Conservation (phyloP, 2,329 filamentous ascomycete species). For the Fusarium sp. region DNA sequence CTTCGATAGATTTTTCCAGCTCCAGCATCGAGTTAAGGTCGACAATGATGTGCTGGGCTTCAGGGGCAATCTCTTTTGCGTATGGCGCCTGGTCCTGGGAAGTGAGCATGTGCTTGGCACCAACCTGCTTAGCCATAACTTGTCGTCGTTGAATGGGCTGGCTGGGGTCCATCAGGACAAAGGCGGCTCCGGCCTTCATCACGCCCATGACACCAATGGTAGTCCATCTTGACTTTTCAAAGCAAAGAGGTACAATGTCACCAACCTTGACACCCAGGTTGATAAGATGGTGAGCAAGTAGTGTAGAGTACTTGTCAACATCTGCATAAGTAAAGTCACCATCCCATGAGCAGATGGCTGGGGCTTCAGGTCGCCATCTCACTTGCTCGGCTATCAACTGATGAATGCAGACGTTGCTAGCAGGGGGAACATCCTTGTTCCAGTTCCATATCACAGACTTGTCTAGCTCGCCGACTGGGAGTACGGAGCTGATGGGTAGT, state of each 20-base stretch:
- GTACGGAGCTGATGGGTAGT: constrained; percentile 26
- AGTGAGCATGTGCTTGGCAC: constrained; percentile 36
- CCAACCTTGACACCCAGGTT: constrained; percentile 41
- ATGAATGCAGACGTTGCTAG: constrained; percentile 39
- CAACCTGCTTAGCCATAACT: constrained; percentile 38
- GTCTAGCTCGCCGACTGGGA: constrained; percentile 38
- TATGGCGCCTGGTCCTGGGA: constrained; percentile 33
- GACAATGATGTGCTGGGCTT: constrained; percentile 33
- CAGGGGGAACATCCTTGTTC: constrained; percentile 40
- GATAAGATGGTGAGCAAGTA: constrained; percentile 36
- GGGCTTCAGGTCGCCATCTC: constrained; percentile 35
- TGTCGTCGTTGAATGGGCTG: constrained; percentile 42
- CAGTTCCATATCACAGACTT: constrained; percentile 41
- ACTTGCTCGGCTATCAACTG: constrained; percentile 43
- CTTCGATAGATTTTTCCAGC: constrained; percentile 28
- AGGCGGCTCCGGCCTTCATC: constrained; percentile 51
- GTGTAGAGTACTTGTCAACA: constrained; percentile 42
- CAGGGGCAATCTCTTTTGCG: constrained; percentile 34
- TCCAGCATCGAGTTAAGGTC: constrained; percentile 24
- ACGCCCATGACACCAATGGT: constrained; percentile 48
- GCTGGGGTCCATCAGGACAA: constrained; percentile 48
- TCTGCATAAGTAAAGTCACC: constrained; percentile 47
- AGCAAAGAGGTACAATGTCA: constrained; percentile 47
- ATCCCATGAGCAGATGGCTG: constrained; percentile 49
- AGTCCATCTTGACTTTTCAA: constrained; percentile 50